Evolutionary conservation across 306 rosid genomes (phyloP), one percentile per base, ranked within the genome.

Genomic region (Begonia fuchsioides): DNA sequence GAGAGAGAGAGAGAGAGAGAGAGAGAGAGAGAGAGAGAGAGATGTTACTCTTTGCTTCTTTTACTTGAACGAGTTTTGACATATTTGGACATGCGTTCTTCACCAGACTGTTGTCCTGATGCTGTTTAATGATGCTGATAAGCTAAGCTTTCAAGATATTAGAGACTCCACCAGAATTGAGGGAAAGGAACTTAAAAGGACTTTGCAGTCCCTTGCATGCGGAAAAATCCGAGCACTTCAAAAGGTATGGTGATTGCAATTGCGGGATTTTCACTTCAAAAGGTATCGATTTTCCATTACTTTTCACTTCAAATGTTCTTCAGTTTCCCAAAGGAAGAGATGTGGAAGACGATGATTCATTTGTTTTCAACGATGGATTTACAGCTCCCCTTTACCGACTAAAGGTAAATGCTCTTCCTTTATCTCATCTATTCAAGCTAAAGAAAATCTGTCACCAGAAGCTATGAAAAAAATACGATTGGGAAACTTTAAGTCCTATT

Each of bases 141-240:
- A 66, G 68, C 76, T 92, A 58, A 92, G 93, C 63, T 76, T 92
- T 62, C 87, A 92, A 85, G 98, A 92, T 67, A 82, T 92, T 55
- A 79, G 73, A 66, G 96, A 92, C 65, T 68, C 94, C 57, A 85
- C 94, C 32, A 56, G 75, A 54, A 92, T 92, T 17, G 99, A 92
- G 73, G 99, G 82, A 61, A 92, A 86, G 74, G 99, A 92, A 65
- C 79, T 92, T 59, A 82, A 88, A 55, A 86, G 99, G 72, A 92
- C 99, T 63, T 69, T 92, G 65, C 99, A 92, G 59, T 92, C 99
- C 18, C 99, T 92, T 53, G 99, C 99, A 11, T 92, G 99, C 65
- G 99, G 99, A 75, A 92, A 92, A 86, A 82, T 92, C 57, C 83
- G 99, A 20, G 99, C 80, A 56, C 74, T 92, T 48, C 96, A 61